Percentiles rank a stretch among this genome's conserved stretches.
Evolutionary conservation across 208 protist genomes (phyloP).

Genomic region (Wallacemonas collosoma): DNA sequence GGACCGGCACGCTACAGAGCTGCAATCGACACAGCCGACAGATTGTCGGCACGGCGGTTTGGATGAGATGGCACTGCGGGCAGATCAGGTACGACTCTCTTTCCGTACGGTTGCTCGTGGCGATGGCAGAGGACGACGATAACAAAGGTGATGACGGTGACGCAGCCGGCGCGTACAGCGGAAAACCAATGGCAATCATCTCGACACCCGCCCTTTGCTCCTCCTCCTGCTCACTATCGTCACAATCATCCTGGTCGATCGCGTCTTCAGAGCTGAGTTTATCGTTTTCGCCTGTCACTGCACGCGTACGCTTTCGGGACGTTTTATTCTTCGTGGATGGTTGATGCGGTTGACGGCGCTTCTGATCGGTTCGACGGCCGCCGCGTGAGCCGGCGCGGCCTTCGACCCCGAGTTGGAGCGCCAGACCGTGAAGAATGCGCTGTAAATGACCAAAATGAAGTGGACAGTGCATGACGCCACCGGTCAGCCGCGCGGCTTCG

Average conservation of each 20-base stretch:
- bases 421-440: slow-evolving; percentile 51
- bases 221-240: neutral
- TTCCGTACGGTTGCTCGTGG: neutral
- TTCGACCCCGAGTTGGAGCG: slow-evolving; percentile 24
- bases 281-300: too few relatives aligned
- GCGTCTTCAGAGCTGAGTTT: too few relatives aligned
- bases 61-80: slow-evolving; percentile 77
- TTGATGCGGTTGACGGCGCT: too few relatives aligned
- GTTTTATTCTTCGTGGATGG: too few relatives aligned
- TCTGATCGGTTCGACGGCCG: too few relatives aligned
- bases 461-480: slow-evolving; percentile 67
- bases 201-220: slow-evolving; percentile 2
- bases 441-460: slow-evolving; percentile 81
- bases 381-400: neutral
- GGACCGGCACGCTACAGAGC: slow-evolving; percentile 65
- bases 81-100: slow-evolving; percentile 51
- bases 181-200: slow-evolving; percentile 75
- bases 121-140: neutral
- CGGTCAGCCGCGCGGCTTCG: slow-evolving; percentile 49
- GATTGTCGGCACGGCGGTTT: slow-evolving; percentile 69
- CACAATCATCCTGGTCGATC: too few relatives aligned
- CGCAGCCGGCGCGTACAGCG: slow-evolving; percentile 28
- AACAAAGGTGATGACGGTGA: neutral
- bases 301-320: too few relatives aligned
- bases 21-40: slow-evolving; percentile 77